Conservation (phyloP, 1,139 yeast species). For the Hanseniaspora uvarum region DNA sequence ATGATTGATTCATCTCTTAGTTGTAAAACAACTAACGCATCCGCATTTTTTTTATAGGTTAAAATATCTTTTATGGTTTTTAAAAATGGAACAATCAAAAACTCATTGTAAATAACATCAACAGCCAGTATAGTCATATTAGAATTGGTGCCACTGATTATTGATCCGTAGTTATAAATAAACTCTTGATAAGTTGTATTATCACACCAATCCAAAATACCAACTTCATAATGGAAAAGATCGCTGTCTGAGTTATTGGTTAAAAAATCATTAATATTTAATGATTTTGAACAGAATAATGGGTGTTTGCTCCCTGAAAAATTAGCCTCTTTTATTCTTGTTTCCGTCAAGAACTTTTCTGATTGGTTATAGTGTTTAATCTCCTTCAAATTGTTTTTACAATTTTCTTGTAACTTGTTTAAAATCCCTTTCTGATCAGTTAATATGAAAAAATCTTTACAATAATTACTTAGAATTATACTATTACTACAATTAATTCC, state of each 20-base stretch:
- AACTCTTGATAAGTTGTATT: slow-evolving; percentile 28
- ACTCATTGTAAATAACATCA: slow-evolving; percentile 32
- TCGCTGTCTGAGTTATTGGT: neutral
- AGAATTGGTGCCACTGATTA: neutral
- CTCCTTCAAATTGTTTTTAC: slow-evolving; percentile 24
- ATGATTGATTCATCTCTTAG: slow-evolving; percentile 28
- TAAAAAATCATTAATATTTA: neutral
- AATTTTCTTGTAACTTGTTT: slow-evolving; percentile 25
- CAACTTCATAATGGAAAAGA: slow-evolving; percentile 23
- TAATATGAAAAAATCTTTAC: slow-evolving; percentile 23
- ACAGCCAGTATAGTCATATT: slow-evolving; percentile 23
- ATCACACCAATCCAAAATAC: slow-evolving; percentile 27
- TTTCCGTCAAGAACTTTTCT: slow-evolving; percentile 18
- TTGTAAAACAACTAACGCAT: slow-evolving; percentile 28
- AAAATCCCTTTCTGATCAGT: slow-evolving; percentile 31
- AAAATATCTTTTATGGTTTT: slow-evolving; percentile 23
- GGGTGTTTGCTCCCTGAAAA: neutral
- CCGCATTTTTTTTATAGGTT: slow-evolving; percentile 11
- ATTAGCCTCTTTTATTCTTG: neutral
- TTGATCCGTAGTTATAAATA: neutral
- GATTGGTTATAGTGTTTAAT: slow-evolving; percentile 21
- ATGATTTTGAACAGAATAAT: neutral
- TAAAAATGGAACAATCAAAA: slow-evolving; percentile 28
- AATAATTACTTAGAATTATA: slow-evolving; percentile 26
- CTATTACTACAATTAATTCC: slow-evolving; percentile 29